Conservation (phyloP, 768 basidiomycete species). For the Scleroderma citrinum region DNA sequence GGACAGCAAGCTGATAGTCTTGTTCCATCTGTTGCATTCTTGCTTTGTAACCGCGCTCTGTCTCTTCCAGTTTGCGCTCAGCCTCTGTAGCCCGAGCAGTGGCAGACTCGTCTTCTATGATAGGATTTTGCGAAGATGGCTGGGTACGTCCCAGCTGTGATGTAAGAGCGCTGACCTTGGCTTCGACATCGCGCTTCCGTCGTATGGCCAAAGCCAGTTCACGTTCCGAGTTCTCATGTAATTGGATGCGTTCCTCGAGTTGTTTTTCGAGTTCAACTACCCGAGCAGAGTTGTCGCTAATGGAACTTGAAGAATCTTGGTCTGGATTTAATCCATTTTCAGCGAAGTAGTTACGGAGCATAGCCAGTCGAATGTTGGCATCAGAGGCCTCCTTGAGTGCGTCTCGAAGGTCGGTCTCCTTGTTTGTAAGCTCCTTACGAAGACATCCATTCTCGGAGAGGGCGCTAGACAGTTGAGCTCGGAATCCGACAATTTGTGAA, state of each 20-base stretch:
- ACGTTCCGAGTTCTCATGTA: constrained; percentile 70
- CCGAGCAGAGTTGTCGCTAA: constrained; percentile 34
- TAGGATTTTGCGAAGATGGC: constrained; percentile 48
- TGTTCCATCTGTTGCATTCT: constrained; percentile 87
- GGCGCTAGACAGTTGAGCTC: constrained; percentile 64
- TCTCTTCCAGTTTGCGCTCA: constrained; percentile 76
- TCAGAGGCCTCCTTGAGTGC: constrained; percentile 63
- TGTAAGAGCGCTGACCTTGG: constrained; percentile 57
- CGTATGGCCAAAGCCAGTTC: constrained; percentile 63
- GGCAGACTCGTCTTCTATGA: constrained; percentile 31
- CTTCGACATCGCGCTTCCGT: constrained; percentile 70
- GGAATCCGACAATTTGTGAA: constrained; percentile 68
- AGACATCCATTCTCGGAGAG: constrained; percentile 62
- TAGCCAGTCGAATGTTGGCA: constrained; percentile 63
- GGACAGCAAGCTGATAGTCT: constrained; percentile 94
- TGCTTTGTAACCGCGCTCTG: constrained; percentile 70
- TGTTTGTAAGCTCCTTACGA: constrained; percentile 61
- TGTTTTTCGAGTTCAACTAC: constrained; percentile 73
- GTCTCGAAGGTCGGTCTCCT: constrained; percentile 60
- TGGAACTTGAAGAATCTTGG: constrained; percentile 57
- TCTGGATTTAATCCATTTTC: constrained; percentile 82
- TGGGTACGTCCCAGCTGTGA: constrained; percentile 63
- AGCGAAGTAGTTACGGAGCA: constrained; percentile 79
- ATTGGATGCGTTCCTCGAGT: constrained; percentile 64
- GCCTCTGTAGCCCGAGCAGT: constrained; percentile 51